A percentile compares a stretch with the other conserved stretches of the same genome.
phyloP scores from a whole-genome alignment of 805 yeast species.

The Tetrapisispora arboricola region DNA sequence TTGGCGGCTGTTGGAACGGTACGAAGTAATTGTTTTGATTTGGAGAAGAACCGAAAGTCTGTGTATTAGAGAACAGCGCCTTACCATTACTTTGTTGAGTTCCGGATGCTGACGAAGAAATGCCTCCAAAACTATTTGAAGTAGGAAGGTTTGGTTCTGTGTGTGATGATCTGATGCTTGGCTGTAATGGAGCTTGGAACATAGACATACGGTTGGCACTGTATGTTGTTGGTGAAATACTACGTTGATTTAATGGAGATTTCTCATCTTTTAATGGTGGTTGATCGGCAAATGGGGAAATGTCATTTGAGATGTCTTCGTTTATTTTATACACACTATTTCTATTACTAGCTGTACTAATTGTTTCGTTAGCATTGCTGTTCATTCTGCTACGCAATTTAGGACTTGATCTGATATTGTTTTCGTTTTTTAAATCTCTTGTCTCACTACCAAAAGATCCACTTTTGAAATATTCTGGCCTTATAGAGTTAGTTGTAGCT shows the following conservation, averaged over 20 bases:
- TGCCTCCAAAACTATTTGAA: not conserved
- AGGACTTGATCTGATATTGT: not conserved
- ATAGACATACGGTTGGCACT: conserved; percentile 17
- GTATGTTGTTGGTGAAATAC: conserved; percentile 13
- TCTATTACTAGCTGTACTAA: not conserved
- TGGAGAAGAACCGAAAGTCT: conserved; percentile 2
- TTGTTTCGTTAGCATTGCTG: not conserved
- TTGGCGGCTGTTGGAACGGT: not conserved
- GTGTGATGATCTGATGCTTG: conserved; percentile 14
- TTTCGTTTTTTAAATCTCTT: not conserved
- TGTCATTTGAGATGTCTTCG: not conserved
- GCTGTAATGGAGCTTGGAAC: conserved; percentile 30
- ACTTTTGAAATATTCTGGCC: conserved; percentile 1
- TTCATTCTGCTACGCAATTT: not conserved
- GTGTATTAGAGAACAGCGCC: not conserved
- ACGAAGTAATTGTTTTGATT: not conserved
- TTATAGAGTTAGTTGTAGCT: conserved; percentile 3
- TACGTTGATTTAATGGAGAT: conserved; percentile 2
- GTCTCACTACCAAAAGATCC: not conserved
- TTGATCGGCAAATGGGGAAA: not conserved
- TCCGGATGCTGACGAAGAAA: conserved; percentile 6
- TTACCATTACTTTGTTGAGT: conserved; percentile 6
- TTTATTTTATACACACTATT: not conserved
- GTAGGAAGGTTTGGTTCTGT: conserved; percentile 9
- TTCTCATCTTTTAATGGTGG: not conserved